phyloP scores from a whole-genome alignment of 768 basidiomycete species.

The Lactarius indigo region DNA sequence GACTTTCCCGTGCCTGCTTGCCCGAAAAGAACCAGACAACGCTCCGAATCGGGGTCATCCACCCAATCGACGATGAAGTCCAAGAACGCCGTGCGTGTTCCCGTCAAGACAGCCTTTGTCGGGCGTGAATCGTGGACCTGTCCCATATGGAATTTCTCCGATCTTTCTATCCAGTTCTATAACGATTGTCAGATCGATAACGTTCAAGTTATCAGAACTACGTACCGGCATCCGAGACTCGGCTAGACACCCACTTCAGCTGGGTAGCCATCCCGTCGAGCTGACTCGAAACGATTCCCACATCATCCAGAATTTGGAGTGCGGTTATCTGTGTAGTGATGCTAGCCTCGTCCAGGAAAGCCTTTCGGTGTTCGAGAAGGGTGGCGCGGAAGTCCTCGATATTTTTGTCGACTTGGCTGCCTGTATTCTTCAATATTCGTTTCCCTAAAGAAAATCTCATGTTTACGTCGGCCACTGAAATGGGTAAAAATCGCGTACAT shows the following conservation, averaged over 20 bases:
- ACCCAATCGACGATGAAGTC: neutral
- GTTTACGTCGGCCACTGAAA: neutral
- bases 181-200: neutral
- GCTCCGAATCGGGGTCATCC: neutral
- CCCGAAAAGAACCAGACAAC: neutral
- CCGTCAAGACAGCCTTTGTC: neutral
- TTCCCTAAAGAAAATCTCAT: neutral
- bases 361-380: neutral
- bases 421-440: neutral
- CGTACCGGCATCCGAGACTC: neutral
- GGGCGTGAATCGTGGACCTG: neutral
- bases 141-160: neutral
- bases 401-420: neutral
- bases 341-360: neutral
- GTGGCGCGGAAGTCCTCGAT: neutral
- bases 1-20: constrained; percentile 1
- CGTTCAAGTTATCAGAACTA: neutral
- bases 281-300: neutral
- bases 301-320: neutral
- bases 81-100: neutral
- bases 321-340: neutral
- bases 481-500: neutral
- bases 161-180: neutral
- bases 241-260: neutral
- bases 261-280: neutral